Base-by-base conservation (phyloP, 345 rosid genomes). In the Salix udensis region DNA sequence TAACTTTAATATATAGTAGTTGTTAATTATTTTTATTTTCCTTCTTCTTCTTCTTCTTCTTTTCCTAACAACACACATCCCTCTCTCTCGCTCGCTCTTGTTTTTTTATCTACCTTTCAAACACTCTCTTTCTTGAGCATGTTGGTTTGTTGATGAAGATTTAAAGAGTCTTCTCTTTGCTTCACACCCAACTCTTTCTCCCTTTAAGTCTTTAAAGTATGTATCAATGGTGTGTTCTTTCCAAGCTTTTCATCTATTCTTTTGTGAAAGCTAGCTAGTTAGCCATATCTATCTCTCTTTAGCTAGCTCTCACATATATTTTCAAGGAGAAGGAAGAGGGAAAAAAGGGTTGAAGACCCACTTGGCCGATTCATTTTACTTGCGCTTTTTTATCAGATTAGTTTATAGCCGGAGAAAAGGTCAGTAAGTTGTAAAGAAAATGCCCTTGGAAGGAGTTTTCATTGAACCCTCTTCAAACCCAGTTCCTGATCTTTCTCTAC, bases 401-500 rank as follows among this genome's bases (percentile, higher is more conserved):
- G 76, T 19, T 65, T 65, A 5, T 36, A 46, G 37, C 18, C 55
- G 48, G 9, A 37, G 40, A 55, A 24, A 40, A 44, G 37, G 28
- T 12, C 28, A 52, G 3, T 24, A 21, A 50, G 28, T 23, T 19
- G 21, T 24, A 7, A 37, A 26, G 18, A 77, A 68, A 48, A 88
- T 86, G 83, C 88, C 92, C 78, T 80, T 86, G 60, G 88, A 91
- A 74, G 87, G 90, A 78, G 77, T 83, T 77, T 87, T 87, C 78
- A 66, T 87, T 66, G 91, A 89, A 82, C 81, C 86, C 37, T 81
- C 87, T 65, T 68, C 90, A 74, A 83, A 77, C 77, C 80, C 83
- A 77, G 73, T 74, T 74, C 96, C 96, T 79, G 93, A 91, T 88
- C 93, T 91, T 24, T 91, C 96, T 71, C 84, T 91, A 61, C 88